Evolutionary conservation across 306 rosid species (phyloP).

Genomic region (Cicer bijugum): DNA sequence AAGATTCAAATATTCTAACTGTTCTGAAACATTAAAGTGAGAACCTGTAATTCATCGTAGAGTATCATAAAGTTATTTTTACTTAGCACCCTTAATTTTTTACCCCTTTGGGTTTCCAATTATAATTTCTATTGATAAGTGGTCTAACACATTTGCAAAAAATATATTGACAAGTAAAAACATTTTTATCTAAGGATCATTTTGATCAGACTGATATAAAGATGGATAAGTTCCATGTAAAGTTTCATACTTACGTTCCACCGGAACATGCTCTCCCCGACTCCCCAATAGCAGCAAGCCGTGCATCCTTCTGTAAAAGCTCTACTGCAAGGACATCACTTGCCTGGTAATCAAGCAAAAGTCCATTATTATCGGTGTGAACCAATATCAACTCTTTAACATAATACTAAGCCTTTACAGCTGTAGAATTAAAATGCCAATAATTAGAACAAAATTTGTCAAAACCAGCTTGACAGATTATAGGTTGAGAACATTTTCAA

Average conservation of each 20-base stretch:
- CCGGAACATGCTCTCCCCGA: constrained; percentile 83
- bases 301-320: constrained; percentile 94
- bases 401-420: neutral
- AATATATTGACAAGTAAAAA: constrained; percentile 6
- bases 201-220: constrained; percentile 31
- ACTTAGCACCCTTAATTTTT: constrained; percentile 24
- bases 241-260: constrained; percentile 73
- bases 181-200: constrained; percentile 12
- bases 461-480: constrained; percentile 21
- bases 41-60: neutral
- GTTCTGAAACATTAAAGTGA: neutral
- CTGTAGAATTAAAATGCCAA: constrained; percentile 5
- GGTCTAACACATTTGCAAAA: neutral
- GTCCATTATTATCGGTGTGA: constrained; percentile 4
- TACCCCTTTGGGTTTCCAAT: neutral
- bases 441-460: neutral
- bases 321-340: constrained; percentile 97
- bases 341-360: constrained; percentile 64
- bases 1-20: constrained; percentile 25
- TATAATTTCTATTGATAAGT: too few relatives aligned
- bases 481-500: constrained; percentile 2
- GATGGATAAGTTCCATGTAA: constrained; percentile 23
- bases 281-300: constrained; percentile 83
- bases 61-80: constrained; percentile 18
- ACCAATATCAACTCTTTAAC: constrained; percentile 9